Evolutionary conservation across 1,284 basidiomycete genomes (phyloP), one percentile per base, ranked within the genome.

Genomic region (Tausonia pullulans): DNA sequence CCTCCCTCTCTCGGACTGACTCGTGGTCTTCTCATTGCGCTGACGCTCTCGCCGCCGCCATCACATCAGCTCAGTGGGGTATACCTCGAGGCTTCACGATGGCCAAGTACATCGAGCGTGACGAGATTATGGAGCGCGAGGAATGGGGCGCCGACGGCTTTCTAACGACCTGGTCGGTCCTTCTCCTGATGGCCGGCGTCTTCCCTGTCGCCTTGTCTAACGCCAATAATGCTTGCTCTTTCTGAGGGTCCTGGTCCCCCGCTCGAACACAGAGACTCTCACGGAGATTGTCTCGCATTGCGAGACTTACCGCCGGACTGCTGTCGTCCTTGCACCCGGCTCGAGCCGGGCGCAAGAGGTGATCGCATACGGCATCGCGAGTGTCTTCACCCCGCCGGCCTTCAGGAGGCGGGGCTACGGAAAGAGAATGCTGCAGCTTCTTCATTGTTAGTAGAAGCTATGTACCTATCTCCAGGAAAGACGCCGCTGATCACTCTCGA

Each of bases 51-150:
- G 51, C n/a, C 51, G n/a, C 5, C 11, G 7, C 27, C 27, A 8
- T 9, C 10, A 27, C n/a, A 14, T 11, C 43, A 61, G 60, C 60
- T 10, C 54, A 63, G 39, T 63, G 61, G 61, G 61, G 61, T 11
- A 54, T 13, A 13, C 61, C 61, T 7, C 46, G 51, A 4, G 61
- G 61, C 0, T 49, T 63, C 46, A 57, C 55, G 6, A 49, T 63
- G 46, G 61, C 56, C 14, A 63, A 51, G 49, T 63, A 63, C 56
- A 9, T 63, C 10, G 51, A 50, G 46, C 13, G 61, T 13, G 61
- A 63, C 9, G 54, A 63, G 39, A 44, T 52, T 14, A 63, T 63
- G 61, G 61, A 63, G 54, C 48, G 50, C 39, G 54, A 58, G 45
- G 61, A 56, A 40, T 63, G 61, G 54, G 52, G 45, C 27, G 54